Percentiles rank a stretch among this genome's conserved stretches.
Conservation (phyloP, 371 early-diverging fungal genomes). For the Rhizomucor pusillus region DNA sequence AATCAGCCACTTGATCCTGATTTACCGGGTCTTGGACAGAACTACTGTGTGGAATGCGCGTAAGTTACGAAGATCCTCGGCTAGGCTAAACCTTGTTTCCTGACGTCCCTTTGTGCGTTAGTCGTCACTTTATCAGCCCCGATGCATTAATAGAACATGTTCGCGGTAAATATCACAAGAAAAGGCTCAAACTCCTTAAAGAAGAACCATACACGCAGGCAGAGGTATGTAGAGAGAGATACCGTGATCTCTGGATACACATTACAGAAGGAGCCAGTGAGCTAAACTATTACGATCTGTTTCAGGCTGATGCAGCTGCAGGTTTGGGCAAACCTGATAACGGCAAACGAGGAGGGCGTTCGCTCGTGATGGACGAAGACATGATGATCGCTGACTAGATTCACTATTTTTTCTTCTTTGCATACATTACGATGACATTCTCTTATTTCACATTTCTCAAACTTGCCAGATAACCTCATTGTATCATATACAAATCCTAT, state of each 20-base stretch:
- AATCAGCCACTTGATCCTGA: conserved; percentile 76
- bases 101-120: conserved; percentile 10
- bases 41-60: conserved; percentile 87
- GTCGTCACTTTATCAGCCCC: conserved; percentile 47
- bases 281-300: conserved; percentile 1
- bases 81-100: not conserved
- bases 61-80: conserved; percentile 31
- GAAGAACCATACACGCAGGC: conserved; percentile 86
- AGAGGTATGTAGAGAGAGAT: conserved; percentile 62
- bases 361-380: conserved; percentile 21
- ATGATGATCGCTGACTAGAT: conserved; percentile 32
- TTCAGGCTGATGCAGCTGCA: conserved; percentile 49
- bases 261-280: not conserved
- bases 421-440: too few relatives aligned
- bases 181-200: conserved; percentile 70
- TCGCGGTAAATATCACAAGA: conserved; percentile 50
- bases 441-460: too few relatives aligned
- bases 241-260: not conserved
- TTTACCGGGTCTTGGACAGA: conserved; percentile 84
- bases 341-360: conserved; percentile 42
- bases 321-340: conserved; percentile 44
- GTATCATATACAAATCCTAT: too few relatives aligned
- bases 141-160: conserved; percentile 39
- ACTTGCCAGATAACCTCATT: too few relatives aligned
- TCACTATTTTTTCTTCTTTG: too few relatives aligned